phyloP scores from a whole-genome alignment of 768 basidiomycete genomes.

The Macrocybe gigantea region DNA sequence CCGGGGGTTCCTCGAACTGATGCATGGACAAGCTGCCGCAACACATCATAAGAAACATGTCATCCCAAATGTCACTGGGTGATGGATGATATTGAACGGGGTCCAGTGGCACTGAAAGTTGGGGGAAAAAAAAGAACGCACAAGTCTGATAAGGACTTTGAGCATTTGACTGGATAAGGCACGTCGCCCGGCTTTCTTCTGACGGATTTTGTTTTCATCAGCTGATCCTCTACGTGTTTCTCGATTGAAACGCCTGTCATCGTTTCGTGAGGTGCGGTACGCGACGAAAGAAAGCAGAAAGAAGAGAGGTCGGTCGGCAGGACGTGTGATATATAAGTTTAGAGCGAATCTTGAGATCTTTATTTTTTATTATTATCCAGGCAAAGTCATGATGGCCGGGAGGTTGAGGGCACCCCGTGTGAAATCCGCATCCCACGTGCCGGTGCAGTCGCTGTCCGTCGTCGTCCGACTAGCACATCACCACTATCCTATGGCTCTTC shows the following conservation, averaged over 20 bases:
- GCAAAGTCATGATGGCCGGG: constrained; percentile 19
- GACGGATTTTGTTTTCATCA: constrained; percentile 32
- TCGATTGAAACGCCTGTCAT: constrained; percentile 19
- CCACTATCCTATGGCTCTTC: constrained; percentile 30
- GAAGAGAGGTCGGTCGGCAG: constrained; percentile 7
- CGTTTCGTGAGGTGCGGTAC: constrained; percentile 5
- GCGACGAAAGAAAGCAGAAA: constrained; percentile 10
- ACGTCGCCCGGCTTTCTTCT: constrained; percentile 42
- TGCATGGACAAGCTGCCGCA: constrained; percentile 47
- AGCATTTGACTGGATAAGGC: constrained; percentile 51
- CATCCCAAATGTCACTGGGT: constrained; percentile 65
- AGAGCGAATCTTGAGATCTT: constrained; percentile 52
- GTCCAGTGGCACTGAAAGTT: neutral
- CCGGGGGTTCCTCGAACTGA: constrained; percentile 45
- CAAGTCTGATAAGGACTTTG: constrained; percentile 47
- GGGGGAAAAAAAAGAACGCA: constrained; percentile 26
- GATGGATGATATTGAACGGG: too few species aligned
- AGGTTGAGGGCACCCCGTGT: constrained; percentile 1
- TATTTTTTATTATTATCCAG: constrained; percentile 22
- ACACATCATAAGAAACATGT: constrained; percentile 52
- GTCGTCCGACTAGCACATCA: constrained; percentile 6
- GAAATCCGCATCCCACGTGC: constrained; percentile 11
- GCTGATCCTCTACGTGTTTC: constrained; percentile 41
- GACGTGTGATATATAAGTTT: neutral
- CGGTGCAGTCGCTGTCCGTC: constrained; percentile 5